A percentile compares a stretch with the other conserved stretches of the same genome.
Evolutionary conservation across 306 rosid species (phyloP).

Genomic region (Begonia peltatifolia): DNA sequence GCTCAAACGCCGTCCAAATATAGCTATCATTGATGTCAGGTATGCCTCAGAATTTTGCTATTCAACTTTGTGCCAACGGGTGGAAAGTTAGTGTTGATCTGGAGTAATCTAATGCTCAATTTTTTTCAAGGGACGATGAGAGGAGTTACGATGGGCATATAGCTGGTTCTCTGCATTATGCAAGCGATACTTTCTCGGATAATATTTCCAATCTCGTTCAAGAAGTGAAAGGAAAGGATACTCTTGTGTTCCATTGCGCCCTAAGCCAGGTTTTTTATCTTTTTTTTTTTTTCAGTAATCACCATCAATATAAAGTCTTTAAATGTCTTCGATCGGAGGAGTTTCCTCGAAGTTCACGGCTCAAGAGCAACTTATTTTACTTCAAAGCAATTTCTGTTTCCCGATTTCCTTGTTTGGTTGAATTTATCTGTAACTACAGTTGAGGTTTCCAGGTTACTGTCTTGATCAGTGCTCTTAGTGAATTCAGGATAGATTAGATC

Average conservation of each 20-base stretch:
- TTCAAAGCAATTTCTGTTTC: background rate
- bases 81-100: background rate
- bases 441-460: too few relatives aligned
- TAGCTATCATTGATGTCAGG: slow-evolving; percentile 14
- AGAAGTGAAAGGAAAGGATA: slow-evolving; percentile 62
- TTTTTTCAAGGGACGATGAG: slow-evolving; percentile 11
- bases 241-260: slow-evolving; percentile 87
- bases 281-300: background rate
- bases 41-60: background rate
- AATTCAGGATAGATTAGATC: too few relatives aligned
- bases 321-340: background rate
- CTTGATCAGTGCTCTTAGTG: too few relatives aligned
- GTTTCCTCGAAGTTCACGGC: background rate
- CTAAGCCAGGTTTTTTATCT: slow-evolving; percentile 65
- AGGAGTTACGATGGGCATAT: slow-evolving; percentile 15
- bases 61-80: background rate
- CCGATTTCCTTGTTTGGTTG: background rate
- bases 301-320: background rate
- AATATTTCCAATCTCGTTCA: slow-evolving; percentile 11
- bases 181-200: slow-evolving; percentile 9
- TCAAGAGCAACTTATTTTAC: background rate
- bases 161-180: slow-evolving; percentile 16
- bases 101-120: background rate
- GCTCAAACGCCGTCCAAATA: slow-evolving; percentile 9
- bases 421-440: background rate